Evolutionary conservation across 176 grass and related monocot genomes (phyloP), one percentile per base, ranked within the genome.

Genomic region (Musa troglodytarum): DNA sequence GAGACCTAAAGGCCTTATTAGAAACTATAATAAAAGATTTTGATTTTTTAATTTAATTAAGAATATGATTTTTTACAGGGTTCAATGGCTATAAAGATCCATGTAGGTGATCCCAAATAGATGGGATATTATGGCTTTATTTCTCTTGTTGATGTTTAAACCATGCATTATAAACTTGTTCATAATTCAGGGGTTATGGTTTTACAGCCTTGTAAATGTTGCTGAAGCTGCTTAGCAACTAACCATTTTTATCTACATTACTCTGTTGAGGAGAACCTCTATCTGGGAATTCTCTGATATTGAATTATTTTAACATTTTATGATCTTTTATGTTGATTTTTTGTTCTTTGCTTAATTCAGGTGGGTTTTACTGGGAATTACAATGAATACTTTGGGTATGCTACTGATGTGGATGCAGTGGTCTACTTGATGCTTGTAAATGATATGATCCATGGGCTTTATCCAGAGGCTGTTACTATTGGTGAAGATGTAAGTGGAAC

Each of bases 341-440:
- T 12, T 57, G 21, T 57, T 70, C 29, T 20, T 26, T 14, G 16
- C 28, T 72, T 29, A 28, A 70, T 65, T 28, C 20, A 96, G 92
- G 80, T 96, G 11, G 3, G 74, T 11, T 96, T 96, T 86, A 83
- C 92, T 9, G 92, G 92, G 57, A 96, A 96, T 78, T 96, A 89
- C 80, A 89, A 82, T 65, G 92, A 96, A 69, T 96, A 96, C 66
- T 96, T 96, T 89, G 92, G 92, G 51, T 87, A 87, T 88, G 86
- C 82, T 67, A 85, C 92, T 17, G 92, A 96, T 87, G 82, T 89
- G 5, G 86, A 96, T 89, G 92, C 92, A 26, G 84, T 96, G 54
- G 84, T 96, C 79, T 96, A 96, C 69, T 85, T 96, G 77, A 96
- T 96, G 92, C 72, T 96, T 51, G 86, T 96, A 74, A 96, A 96